Percentiles rank a stretch among this genome's conserved stretches.
Evolutionary conservation across 306 rosid species (phyloP).

Genomic region (Mimosa bimucronata): DNA sequence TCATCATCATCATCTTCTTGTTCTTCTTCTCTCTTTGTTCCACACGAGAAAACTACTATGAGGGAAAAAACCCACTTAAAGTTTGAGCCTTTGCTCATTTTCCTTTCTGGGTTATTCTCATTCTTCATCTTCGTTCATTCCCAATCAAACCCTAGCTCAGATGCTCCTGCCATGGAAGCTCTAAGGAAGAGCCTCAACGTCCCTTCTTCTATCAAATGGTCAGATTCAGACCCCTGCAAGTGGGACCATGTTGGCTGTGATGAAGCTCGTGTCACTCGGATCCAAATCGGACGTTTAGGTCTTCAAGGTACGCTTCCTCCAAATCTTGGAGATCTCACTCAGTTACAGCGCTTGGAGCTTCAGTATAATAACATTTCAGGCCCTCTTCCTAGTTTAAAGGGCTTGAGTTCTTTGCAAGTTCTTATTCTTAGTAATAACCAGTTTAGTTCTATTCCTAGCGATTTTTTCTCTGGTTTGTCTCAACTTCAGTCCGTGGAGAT

Average conservation of each 20-base stretch:
- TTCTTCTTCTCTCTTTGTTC: not conserved
- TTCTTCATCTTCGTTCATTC: conserved; percentile 37
- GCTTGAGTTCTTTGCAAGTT: conserved; percentile 53
- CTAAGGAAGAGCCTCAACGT: conserved; percentile 60
- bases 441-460: conserved; percentile 58
- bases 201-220: conserved; percentile 58
- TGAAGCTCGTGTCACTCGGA: conserved; percentile 54
- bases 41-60: conserved; percentile 23
- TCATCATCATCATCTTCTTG: not conserved
- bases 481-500: conserved; percentile 64
- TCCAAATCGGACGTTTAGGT: conserved; percentile 65
- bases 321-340: conserved; percentile 53
- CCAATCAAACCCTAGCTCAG: conserved; percentile 52
- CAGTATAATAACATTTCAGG: conserved; percentile 81
- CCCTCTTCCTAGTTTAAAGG: conserved; percentile 65
- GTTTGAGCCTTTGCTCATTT: conserved; percentile 29
- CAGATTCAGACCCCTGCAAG: conserved; percentile 62
- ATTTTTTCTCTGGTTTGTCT: conserved; percentile 62
- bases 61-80: conserved; percentile 37
- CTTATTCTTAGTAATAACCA: conserved; percentile 57
- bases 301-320: conserved; percentile 64
- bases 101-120: conserved; percentile 39
- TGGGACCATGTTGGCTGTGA: conserved; percentile 63
- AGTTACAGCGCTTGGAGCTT: conserved; percentile 68
- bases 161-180: conserved; percentile 58